Evolutionary conservation across 805 yeast genomes (phyloP), one percentile per base, ranked within the genome.

Genomic region (Candida orba): DNA sequence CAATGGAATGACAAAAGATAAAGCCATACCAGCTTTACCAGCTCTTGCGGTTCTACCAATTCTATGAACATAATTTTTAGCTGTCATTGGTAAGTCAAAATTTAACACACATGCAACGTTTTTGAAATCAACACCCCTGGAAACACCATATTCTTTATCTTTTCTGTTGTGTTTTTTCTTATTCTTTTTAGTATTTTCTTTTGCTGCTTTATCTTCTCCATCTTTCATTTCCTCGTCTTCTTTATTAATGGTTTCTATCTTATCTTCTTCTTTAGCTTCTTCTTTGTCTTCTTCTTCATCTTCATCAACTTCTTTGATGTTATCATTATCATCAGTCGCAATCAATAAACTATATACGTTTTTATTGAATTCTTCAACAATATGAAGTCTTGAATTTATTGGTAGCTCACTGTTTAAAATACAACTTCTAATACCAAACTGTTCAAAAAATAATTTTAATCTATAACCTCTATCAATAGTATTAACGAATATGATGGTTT

Each of bases 41-140:
- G 96, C 98, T 66, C 99, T 80, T 6, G 99, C 99, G 5, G 99
- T 93, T 69, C 99, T 80, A 41, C 99, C 99, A 32, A 93, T 78
- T 60, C 99, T 77, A 64, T 93, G 99, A 27, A 88, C 81, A 60
- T 93, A 93, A 3, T 95, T 78, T 59, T 83, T 84, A 6, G 97
- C 81, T 9, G 95, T 80, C 4, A 86, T 76, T 34, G 99, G 99
- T 54, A 93, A 69, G 61, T 93, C 99, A 62, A 93, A 93, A 65
- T 93, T 93, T 51, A 93, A 69, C 8, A 93, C 99, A 68, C 98
- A 93, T 8, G 97, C 93, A 47, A 93, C 98, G 56, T 93, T 91
- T 56, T 77, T 81, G 72, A 93, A 93, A 66, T 93, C 99, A 34
- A 93, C 95, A 58, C 99, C 99, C 64, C 99, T 78, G 23, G 96